These are phyloP conservation scores for Saccharomycopsis amapae DNA, from an alignment of 805 yeast species.

Conservation along the genomic window DNA sequence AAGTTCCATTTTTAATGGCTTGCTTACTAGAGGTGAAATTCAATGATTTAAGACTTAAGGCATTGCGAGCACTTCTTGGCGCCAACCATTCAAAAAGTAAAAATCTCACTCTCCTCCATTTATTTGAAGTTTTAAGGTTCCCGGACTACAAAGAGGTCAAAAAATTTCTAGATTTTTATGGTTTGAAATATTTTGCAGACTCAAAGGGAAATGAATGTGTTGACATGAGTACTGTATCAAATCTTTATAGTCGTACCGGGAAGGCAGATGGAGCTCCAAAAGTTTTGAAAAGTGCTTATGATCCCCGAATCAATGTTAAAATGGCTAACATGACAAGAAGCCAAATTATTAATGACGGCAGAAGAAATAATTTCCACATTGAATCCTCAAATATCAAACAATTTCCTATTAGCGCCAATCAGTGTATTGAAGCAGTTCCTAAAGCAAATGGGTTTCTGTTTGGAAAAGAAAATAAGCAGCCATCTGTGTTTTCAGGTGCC, in stretches of 20 bases:
- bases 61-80: conserved; percentile 57
- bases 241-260: conserved; percentile 13
- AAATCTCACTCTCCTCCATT: conserved; percentile 45
- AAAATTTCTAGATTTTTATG: conserved; percentile 58
- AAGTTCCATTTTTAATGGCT: conserved; percentile 59
- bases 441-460: too few species aligned
- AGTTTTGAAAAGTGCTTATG: conserved; percentile 42
- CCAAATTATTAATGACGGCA: conserved; percentile 36
- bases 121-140: conserved; percentile 55
- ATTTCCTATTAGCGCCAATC: too few species aligned
- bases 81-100: conserved; percentile 66
- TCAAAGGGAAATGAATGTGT: conserved; percentile 31
- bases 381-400: too few species aligned
- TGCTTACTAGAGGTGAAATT: conserved; percentile 75
- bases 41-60: conserved; percentile 70
- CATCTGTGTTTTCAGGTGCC: neutral
- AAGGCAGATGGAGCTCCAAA: conserved; percentile 27
- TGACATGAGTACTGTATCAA: conserved; percentile 31
- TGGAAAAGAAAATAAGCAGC: neutral
- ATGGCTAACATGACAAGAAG: conserved; percentile 27
- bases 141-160: conserved; percentile 48
- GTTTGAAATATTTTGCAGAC: conserved; percentile 37
- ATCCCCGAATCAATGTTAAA: conserved; percentile 36
- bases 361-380: conserved; percentile 22
- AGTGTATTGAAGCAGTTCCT: too few species aligned